These are phyloP conservation scores for Penicillium thymicola DNA, from an alignment of 2,329 filamentous ascomycete species.

Conservation along the genomic window DNA sequence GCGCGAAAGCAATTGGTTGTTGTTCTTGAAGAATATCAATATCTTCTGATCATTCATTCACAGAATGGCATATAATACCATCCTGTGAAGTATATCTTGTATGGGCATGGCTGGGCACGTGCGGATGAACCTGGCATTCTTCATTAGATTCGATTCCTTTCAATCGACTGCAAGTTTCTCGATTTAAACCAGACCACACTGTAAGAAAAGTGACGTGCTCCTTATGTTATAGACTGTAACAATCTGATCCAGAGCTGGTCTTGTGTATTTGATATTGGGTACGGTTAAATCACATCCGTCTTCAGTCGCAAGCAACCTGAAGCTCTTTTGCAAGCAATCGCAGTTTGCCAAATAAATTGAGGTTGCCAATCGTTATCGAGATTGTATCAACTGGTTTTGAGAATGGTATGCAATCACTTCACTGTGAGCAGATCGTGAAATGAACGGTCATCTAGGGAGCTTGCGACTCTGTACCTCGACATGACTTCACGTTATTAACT, in stretches of 20 bases:
- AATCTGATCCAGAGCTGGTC: neutral
- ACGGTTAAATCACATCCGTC: neutral
- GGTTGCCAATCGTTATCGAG: neutral
- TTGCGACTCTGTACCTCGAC: neutral
- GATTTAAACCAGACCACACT: neutral
- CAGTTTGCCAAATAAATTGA: neutral
- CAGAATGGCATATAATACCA: neutral
- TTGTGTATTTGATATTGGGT: neutral
- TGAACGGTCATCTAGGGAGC: neutral
- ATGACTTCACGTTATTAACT: neutral
- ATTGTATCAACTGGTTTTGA: neutral
- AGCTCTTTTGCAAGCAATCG: neutral
- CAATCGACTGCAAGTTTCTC: neutral
- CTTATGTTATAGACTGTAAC: neutral
- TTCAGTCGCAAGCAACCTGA: neutral
- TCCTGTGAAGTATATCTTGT: neutral
- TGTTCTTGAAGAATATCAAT: neutral
- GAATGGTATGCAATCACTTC: neutral
- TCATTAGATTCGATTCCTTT: neutral
- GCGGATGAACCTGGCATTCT: neutral
- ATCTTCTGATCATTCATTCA: neutral
- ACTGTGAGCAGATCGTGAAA: neutral
- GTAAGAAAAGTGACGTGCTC: neutral
- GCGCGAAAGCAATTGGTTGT: neutral
- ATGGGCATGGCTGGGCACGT: neutral